Percentiles rank a stretch among this genome's conserved stretches.
Conservation (phyloP, 768 basidiomycete genomes). For the Tricholoma matsutake region DNA sequence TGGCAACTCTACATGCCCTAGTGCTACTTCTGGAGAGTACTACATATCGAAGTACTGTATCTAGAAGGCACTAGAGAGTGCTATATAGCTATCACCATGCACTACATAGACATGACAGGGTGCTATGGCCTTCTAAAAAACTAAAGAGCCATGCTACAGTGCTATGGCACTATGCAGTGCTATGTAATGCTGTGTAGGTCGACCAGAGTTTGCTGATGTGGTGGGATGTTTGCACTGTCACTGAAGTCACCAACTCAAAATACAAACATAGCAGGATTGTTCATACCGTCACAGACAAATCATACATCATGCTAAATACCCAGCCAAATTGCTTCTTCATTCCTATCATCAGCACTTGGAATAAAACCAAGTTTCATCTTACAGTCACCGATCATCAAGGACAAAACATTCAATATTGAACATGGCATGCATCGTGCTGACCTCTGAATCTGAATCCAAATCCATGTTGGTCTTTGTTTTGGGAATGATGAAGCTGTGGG, state of each 20-base stretch:
- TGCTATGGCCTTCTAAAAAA: too few relatives aligned
- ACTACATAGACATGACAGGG: too few relatives aligned
- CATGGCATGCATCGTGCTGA: not conserved
- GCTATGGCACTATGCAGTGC: too few relatives aligned
- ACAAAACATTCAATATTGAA: not conserved
- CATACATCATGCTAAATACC: not conserved
- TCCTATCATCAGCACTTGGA: not conserved
- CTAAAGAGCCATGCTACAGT: too few relatives aligned
- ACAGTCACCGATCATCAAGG: not conserved
- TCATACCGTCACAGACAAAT: not conserved
- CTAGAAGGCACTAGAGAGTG: too few relatives aligned
- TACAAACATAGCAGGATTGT: not conserved
- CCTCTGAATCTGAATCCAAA: not conserved
- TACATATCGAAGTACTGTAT: too few relatives aligned
- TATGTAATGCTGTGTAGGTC: too few relatives aligned
- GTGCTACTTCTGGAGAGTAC: too few relatives aligned
- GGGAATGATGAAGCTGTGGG: not conserved
- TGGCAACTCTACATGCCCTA: too few relatives aligned
- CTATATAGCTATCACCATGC: too few relatives aligned
- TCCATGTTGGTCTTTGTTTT: not conserved
- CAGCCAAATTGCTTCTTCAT: not conserved
- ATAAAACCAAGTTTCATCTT: not conserved
- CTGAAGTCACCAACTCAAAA: not conserved
- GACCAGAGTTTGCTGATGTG: too few relatives aligned
- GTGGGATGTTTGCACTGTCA: not conserved